Base-by-base conservation (phyloP, 1,284 basidiomycete genomes). In the Sparassis latifolia region DNA sequence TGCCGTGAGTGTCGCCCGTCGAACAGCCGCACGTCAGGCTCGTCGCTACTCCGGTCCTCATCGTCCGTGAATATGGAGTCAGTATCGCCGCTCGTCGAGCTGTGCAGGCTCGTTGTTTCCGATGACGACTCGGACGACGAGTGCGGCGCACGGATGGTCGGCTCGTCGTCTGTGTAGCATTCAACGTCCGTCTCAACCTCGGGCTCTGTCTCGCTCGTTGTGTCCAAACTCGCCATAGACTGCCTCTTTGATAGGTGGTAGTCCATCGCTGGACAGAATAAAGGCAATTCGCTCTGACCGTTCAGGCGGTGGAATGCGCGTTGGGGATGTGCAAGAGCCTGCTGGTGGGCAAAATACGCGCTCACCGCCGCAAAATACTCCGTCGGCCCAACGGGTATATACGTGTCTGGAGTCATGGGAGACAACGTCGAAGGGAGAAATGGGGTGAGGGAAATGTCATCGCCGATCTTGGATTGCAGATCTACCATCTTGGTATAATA, bases 401-500 rank as follows among this genome's bases (percentile, higher is more conserved):
- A 51, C 56, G 52, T 39, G 38, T 51, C 32, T 62, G 55, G 12
- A 33, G 4, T 10, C 3, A 62, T 55, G 12, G 63, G 38, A 4
- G 69, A 61, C 28, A 64, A 61, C 2, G 66, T 55, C 0, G 64
- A 52, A 3, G 67, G 57, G 45, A 66, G 50, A 56, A 66, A 56
- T 52, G 56, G 50, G 45, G 61, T 52, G 51, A 66, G 53, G 50
- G 59, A 55, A 27, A 59, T 52, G 47, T 51, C 56, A 38, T 66
- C 59, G 9, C 75, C 54, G 51, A 62, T 72, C 50, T 75, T 72
- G 12, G 82, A 82, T 59, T 86, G 87, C 38, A 79, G 63, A 37
- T 86, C 74, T 50, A 99, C 79, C 60, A 95, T 89, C 62, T 96
- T 90, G 3, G 92, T 93, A 66, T 97, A 99, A 50, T 84, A 80